Percentiles rank a stretch among this genome's conserved stretches.
These are phyloP conservation scores for Pholiota conissans DNA, from an alignment of 768 basidiomycete species.

Conservation along the genomic window DNA sequence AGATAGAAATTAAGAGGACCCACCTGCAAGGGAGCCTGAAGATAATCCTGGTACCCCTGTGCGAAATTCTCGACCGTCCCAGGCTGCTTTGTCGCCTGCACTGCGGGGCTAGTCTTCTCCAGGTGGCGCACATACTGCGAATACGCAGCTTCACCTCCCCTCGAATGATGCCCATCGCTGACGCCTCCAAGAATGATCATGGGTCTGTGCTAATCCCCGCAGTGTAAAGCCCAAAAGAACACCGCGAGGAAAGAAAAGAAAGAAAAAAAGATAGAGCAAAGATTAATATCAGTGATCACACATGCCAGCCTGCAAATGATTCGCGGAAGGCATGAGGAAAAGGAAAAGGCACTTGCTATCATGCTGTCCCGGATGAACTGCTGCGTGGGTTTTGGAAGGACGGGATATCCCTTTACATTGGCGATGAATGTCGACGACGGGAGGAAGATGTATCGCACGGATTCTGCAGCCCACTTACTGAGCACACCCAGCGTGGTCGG, in stretches of 20 bases:
- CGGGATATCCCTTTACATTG: conserved; percentile 95
- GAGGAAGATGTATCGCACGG: conserved; percentile 84
- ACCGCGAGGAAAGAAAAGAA: too few species aligned
- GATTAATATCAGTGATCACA: not conserved
- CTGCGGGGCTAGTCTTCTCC: conserved; percentile 71
- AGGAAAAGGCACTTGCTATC: conserved; percentile 53
- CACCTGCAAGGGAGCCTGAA: conserved; percentile 93
- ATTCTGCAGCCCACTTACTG: conserved; percentile 90
- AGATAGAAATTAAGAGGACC: conserved; percentile 15
- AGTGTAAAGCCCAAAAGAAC: too few species aligned
- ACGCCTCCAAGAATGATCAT: conserved; percentile 80
- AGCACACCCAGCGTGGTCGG: conserved; percentile 77
- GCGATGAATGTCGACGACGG: conserved; percentile 92
- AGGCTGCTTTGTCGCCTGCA: conserved; percentile 60
- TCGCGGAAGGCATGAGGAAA: not conserved
- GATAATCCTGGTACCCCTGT: conserved; percentile 90
- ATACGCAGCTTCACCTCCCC: conserved; percentile 87
- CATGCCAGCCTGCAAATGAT: not conserved
- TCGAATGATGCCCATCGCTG: conserved; percentile 59
- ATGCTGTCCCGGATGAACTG: conserved; percentile 88
- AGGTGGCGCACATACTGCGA: conserved; percentile 85
- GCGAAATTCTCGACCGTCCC: conserved; percentile 90
- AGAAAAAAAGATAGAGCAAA: not conserved
- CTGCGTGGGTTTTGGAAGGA: conserved; percentile 91
- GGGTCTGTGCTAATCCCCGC: conserved; percentile 71